Conservation (phyloP, 2,329 filamentous ascomycete species). For the Fusarium verrucosum region DNA sequence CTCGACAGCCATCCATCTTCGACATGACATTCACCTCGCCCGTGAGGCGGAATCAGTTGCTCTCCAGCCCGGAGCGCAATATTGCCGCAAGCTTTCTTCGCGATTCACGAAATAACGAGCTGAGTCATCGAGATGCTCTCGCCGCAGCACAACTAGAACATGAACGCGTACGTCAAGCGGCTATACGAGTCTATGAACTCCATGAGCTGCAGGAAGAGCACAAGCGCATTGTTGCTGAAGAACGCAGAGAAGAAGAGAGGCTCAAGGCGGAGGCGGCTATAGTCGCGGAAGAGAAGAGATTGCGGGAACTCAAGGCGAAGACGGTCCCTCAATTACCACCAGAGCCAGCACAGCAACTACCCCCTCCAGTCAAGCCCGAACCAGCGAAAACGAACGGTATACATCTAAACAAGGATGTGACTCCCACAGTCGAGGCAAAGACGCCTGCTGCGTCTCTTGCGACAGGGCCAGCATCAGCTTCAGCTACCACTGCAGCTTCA, state of each 20-base stretch:
- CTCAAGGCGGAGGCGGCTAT: conserved; percentile 56
- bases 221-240: conserved; percentile 54
- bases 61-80: conserved; percentile 54
- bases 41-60: conserved; percentile 50
- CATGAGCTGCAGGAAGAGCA: conserved; percentile 59
- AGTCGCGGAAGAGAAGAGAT: conserved; percentile 57
- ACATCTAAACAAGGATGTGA: conserved; percentile 36
- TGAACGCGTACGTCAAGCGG: conserved; percentile 66
- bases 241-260: conserved; percentile 58
- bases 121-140: conserved; percentile 71
- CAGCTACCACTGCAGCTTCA: conserved; percentile 35
- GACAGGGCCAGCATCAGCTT: conserved; percentile 17
- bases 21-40: conserved; percentile 58
- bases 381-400: conserved; percentile 34
- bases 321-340: conserved; percentile 56
- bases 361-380: conserved; percentile 35
- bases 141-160: conserved; percentile 72
- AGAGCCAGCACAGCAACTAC: conserved; percentile 45
- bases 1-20: conserved; percentile 4
- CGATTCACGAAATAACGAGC: conserved; percentile 69
- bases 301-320: conserved; percentile 59
- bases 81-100: conserved; percentile 69
- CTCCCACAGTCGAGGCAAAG: conserved; percentile 34
- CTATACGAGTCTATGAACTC: conserved; percentile 59
- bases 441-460: conserved; percentile 19